Conservation (phyloP, 345 rosid species). For the Pseudoturritis turrita region DNA sequence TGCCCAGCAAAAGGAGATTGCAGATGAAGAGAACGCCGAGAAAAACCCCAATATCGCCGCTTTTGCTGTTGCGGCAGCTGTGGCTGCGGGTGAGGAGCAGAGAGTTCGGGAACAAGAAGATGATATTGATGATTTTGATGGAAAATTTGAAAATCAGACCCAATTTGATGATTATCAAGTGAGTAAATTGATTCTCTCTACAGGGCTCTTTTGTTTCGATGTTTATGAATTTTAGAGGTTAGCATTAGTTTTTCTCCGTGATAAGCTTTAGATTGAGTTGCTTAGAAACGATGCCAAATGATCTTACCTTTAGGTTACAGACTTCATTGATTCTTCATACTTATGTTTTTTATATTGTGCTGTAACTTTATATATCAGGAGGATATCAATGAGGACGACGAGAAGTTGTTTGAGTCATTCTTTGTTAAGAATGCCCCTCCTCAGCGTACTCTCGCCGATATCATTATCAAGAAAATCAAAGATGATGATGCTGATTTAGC, state of each 20-base stretch:
- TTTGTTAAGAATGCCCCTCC: conserved; percentile 61
- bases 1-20: conserved; percentile 77
- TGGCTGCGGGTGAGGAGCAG: conserved; percentile 35
- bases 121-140: conserved; percentile 61
- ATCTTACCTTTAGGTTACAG: not conserved
- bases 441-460: conserved; percentile 70
- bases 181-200: not conserved
- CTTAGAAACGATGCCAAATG: not conserved
- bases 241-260: not conserved
- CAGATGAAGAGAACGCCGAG: conserved; percentile 52
- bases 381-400: conserved; percentile 75
- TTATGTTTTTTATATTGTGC: not conserved
- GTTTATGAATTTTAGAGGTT: not conserved
- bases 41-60: conserved; percentile 30
- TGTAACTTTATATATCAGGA: conserved; percentile 37
- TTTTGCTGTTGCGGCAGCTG: conserved; percentile 31
- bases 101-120: conserved; percentile 47
- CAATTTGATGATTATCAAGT: conserved; percentile 55
- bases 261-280: not conserved
- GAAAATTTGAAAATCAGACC: conserved; percentile 57
- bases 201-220: not conserved
- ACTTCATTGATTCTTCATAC: not conserved
- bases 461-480: conserved; percentile 67
- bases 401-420: conserved; percentile 77
- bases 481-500: conserved; percentile 47